Evolutionary conservation across 352 stramenopile genomes (phyloP), one percentile per base, ranked within the genome.

Genomic region (Globisporangium okanoganense): DNA sequence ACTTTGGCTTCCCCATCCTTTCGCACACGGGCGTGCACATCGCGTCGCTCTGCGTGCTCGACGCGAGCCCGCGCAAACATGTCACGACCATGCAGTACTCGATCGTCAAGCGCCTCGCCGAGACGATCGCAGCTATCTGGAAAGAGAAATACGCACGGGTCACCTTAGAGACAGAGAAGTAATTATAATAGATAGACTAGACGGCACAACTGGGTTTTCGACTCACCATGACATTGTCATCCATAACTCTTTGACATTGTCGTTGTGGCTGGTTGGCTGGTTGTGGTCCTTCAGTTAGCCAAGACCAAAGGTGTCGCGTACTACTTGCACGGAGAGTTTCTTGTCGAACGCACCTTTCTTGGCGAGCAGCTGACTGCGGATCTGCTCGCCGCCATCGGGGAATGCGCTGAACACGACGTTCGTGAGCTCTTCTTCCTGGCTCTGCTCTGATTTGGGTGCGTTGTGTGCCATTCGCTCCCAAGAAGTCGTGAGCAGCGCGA

Each of bases 41-140:
- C 12, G 76, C 76, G 6, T 64, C 75, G 55, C 65, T 88, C 8
- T 82, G 69, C 35, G 64, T 87, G 10, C 49, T 79, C 18, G 78
- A 85, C 57, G 67, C 36, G 5, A 78, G 75, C 20, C 75, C 75
- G 1, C 58, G 61, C 22, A 81, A 79, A n/a, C 73, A 60, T 13
- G 66, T 87, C 52, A 85, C 75, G 31, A 85, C 78, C 1, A 85
- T 80, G 73, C 78, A 87, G 64, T 87, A 87, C 64, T 71, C 69
- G 20, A 68, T 83, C 50, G 25, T 83, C 50, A 78, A 82, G 63
- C 69, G 67, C 49, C 57, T 87, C 16, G 40, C 73, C 6, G 59
- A 75, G 36, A 75, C 76, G 3, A 7, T 61, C 51, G 16, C 43
- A 5, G 24, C 18, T 20, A 66, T 66, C 25, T 66, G 60, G 60